phyloP scores from a whole-genome alignment of 202 grass and related monocot species.

The Dendrocalamus latiflorus region DNA sequence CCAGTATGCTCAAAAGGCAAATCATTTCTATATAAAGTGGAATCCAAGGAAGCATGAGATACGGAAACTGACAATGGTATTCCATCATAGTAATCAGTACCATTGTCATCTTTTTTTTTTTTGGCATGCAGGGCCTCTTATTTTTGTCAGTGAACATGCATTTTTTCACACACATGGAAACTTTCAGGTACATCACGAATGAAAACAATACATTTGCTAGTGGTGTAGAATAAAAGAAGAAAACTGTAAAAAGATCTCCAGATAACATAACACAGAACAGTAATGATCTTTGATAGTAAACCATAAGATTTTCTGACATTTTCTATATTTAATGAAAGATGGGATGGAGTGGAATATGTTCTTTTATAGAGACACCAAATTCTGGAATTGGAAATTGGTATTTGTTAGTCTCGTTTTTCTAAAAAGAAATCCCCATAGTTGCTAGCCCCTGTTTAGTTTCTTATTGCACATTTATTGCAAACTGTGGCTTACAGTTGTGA shows the following conservation, averaged over 20 bases:
- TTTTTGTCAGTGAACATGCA: background rate
- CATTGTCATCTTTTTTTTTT: background rate
- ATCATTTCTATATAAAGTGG: background rate
- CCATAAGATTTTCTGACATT: background rate
- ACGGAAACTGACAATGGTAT: slow-evolving; percentile 2
- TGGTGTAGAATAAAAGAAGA: background rate
- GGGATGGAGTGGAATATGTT: background rate
- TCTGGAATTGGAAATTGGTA: too few species aligned
- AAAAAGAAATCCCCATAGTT: background rate
- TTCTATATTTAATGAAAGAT: background rate
- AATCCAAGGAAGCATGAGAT: background rate
- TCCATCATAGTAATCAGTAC: background rate
- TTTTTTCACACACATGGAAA: background rate
- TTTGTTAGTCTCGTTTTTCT: too few species aligned
- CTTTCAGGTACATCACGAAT: background rate
- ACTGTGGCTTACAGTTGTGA: slow-evolving; percentile 32
- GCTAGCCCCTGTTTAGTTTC: background rate
- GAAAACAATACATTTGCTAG: slow-evolving; percentile 18
- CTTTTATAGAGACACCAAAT: background rate
- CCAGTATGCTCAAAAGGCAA: background rate
- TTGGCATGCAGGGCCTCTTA: background rate
- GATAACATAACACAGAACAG: background rate
- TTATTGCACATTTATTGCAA: slow-evolving; percentile 21
- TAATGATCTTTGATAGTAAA: background rate
- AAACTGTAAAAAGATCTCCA: background rate